Evolutionary conservation across 805 yeast genomes (phyloP).

Genomic region (Candida berthetii): DNA sequence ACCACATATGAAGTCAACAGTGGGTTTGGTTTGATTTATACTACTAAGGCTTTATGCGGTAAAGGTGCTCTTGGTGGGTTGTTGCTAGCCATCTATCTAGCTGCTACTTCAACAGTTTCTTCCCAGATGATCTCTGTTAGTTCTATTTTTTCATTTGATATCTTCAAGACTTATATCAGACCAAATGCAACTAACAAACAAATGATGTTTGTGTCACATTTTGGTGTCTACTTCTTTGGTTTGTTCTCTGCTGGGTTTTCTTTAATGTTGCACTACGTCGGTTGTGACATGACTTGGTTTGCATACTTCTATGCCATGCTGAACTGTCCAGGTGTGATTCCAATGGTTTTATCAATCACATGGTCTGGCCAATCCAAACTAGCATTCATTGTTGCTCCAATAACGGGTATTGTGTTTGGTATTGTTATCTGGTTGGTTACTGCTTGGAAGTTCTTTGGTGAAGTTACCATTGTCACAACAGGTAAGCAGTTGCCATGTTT

Average conservation of each 20-base stretch:
- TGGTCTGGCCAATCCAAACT: constrained; percentile 25
- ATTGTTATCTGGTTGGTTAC: constrained; percentile 26
- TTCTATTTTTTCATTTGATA: constrained; percentile 30
- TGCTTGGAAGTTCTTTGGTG: constrained; percentile 23
- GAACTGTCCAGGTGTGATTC: constrained; percentile 33
- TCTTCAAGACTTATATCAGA: constrained; percentile 29
- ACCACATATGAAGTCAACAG: constrained; percentile 28
- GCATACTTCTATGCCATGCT: constrained; percentile 29
- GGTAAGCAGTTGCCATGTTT: constrained; percentile 29
- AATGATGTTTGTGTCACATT: constrained; percentile 26
- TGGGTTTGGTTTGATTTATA: constrained; percentile 29
- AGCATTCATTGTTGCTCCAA: constrained; percentile 27
- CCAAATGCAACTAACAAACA: constrained; percentile 30
- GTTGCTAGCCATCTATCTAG: constrained; percentile 30
- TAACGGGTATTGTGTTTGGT: constrained; percentile 24
- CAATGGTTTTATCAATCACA: constrained; percentile 26
- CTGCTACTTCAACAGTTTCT: constrained; percentile 34
- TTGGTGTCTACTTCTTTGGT: constrained; percentile 30
- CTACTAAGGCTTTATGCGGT: constrained; percentile 40
- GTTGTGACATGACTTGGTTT: constrained; percentile 20
- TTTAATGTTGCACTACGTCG: constrained; percentile 25
- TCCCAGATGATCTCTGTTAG: constrained; percentile 35
- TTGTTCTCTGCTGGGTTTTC: constrained; percentile 31
- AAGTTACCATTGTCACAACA: constrained; percentile 19
- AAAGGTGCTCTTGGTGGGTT: constrained; percentile 32